phyloP scores from a whole-genome alignment of 768 basidiomycete genomes.

The Lactarius indigo region DNA sequence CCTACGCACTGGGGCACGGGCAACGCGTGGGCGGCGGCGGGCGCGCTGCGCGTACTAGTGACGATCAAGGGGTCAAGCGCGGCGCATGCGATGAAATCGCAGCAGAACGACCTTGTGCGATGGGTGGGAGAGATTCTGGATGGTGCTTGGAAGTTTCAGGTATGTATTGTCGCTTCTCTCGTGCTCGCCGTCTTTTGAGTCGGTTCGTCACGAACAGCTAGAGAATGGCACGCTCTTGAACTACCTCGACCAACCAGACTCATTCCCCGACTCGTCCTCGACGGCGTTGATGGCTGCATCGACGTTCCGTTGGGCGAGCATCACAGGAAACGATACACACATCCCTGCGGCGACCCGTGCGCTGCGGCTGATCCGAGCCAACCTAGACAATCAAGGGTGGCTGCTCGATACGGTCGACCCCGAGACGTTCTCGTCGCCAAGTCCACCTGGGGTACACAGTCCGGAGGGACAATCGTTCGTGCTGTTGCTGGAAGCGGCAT shows the following conservation, averaged over 20 bases:
- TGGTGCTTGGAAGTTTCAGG: slow-evolving; percentile 44
- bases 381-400: slow-evolving; percentile 34
- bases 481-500: slow-evolving; percentile 24
- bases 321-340: slow-evolving; percentile 37
- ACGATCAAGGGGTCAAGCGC: slow-evolving; percentile 47
- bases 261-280: slow-evolving; percentile 51
- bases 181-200: neutral
- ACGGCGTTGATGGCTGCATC: slow-evolving; percentile 56
- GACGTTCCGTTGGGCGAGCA: slow-evolving; percentile 50
- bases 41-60: slow-evolving; percentile 57
- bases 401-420: slow-evolving; percentile 18
- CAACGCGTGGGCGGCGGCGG: slow-evolving; percentile 71
- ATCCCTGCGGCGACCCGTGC: slow-evolving; percentile 43
- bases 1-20: slow-evolving; percentile 59
- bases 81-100: slow-evolving; percentile 34
- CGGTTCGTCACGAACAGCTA: slow-evolving; percentile 30
- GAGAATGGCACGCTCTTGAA: slow-evolving; percentile 49
- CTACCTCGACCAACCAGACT: slow-evolving; percentile 45
- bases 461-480: slow-evolving; percentile 28
- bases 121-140: slow-evolving; percentile 54
- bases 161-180: slow-evolving; percentile 23
- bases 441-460: slow-evolving; percentile 14
- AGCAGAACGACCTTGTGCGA: slow-evolving; percentile 43
- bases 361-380: slow-evolving; percentile 36
- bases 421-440: slow-evolving; percentile 10